phyloP scores from a whole-genome alignment of 2,329 filamentous ascomycete species.

The Ilyonectria sp. region DNA sequence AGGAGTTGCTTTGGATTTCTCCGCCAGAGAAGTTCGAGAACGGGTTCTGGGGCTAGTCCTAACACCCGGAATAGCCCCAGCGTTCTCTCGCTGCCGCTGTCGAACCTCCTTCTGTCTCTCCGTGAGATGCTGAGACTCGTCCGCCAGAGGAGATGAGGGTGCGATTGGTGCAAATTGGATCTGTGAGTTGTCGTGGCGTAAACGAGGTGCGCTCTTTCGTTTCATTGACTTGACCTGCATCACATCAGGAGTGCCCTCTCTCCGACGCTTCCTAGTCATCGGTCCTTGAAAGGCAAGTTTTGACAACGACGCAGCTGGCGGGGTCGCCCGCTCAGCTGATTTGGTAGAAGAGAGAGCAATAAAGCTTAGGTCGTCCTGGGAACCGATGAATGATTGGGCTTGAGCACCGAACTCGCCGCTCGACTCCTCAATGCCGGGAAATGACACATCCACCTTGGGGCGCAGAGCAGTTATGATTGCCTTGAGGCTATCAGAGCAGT shows the following conservation, averaged over 20 bases:
- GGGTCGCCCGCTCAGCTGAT: conserved; percentile 40
- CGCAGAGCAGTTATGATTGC: conserved; percentile 73
- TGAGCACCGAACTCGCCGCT: conserved; percentile 58
- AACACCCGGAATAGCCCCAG: conserved; percentile 78
- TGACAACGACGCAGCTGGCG: conserved; percentile 33
- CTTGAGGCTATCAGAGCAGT: conserved; percentile 77
- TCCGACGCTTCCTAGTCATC: conserved; percentile 48
- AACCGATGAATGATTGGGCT: conserved; percentile 61
- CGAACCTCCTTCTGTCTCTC: conserved; percentile 85
- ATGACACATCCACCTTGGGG: conserved; percentile 63
- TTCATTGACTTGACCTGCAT: conserved; percentile 45
- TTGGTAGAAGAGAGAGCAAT: conserved; percentile 50
- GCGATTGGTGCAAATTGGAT: conserved; percentile 81
- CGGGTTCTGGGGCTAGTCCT: conserved; percentile 63
- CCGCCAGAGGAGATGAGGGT: conserved; percentile 65
- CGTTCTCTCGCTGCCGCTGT: conserved; percentile 78
- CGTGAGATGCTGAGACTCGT: conserved; percentile 82
- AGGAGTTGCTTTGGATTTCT: conserved; percentile 34
- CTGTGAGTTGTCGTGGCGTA: conserved; percentile 87
- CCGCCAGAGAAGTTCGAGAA: conserved; percentile 40
- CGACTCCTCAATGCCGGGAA: conserved; percentile 60
- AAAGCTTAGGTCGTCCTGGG: conserved; percentile 62
- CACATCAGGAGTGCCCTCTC: conserved; percentile 48
- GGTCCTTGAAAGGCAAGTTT: conserved; percentile 41
- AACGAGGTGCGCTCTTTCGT: conserved; percentile 62